Evolutionary conservation across 306 rosid genomes (phyloP), one percentile per base, ranked within the genome.

Genomic region (Lotus japonicus): DNA sequence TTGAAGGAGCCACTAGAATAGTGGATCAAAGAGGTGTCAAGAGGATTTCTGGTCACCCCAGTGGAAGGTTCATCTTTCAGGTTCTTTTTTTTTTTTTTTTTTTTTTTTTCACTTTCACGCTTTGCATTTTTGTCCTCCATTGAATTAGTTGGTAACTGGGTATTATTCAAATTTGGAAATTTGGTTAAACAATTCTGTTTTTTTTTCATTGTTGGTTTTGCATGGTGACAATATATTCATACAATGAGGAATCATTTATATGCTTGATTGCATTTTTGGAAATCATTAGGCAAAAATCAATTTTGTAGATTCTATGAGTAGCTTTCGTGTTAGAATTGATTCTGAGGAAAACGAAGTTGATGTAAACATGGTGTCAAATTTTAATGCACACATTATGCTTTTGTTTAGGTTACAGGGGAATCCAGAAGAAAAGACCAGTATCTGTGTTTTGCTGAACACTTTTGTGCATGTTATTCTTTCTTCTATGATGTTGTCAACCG

Each of bases 11-110:
- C n/a, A 66, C 85, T 51, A 87, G 91, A 58, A 90, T 88, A 44
- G 89, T 94, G 31, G 98, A 94, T 82, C 96, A 86, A 75, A 79
- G 88, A 60, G 92, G 96, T 59, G 92, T 94, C 67, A 88, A 81
- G 80, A 88, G 66, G 81, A 84, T 94, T 43, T 79, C 77, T 41
- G 97, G 85, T 10, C 74, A 82, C 13, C 95, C 91, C 21, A 86
- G 94, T 56, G 84, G 86, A 46, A 90, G 97, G 11, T 90, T 83
- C 23, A 82, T 90, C 82, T 92, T 86, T 74, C 98, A 88, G 97
- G 98, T 92, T 28, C 33, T 1, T n/a, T n/a, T n/a, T n/a, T n/a
- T n/a, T n/a, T n/a, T n/a, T n/a, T n/a, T n/a, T n/a, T n/a, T n/a
- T n/a, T n/a, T n/a, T n/a, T n/a, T n/a, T n/a, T n/a, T n/a, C n/a